Evolutionary conservation across 352 stramenopile genomes (phyloP), one percentile per base, ranked within the genome.

Genomic region (Phytophthora hibernalis): DNA sequence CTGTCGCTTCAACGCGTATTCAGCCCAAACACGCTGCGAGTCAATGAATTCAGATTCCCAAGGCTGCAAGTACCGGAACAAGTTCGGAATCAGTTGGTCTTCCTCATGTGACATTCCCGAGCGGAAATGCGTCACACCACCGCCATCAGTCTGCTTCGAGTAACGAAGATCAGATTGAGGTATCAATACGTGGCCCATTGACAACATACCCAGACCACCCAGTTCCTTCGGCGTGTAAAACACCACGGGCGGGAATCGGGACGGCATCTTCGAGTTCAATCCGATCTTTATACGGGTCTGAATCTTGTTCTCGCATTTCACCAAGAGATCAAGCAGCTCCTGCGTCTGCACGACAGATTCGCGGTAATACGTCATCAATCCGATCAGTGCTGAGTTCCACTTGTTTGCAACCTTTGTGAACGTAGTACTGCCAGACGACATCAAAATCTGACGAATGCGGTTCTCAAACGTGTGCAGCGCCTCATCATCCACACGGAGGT

Each of bases 301-400:
- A 66, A 99, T 99, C 84, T 99, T 99, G 82, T 99, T 99, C 71
- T 99, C 98, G 72, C 98, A 99, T 80, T 99, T 99, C 30, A 99
- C 98, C 8, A 99, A 82, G 35, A 99, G 74, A 78, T 99, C 98
- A 42, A 99, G 83, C n/a, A 99, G 82, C 73, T 99, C 97, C 79
- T 99, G 97, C 4, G 98, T 99, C 73, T 99, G 98, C 16, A 99
- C 89, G 9, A 99, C 98, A 42, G 97, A 98, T 77, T 99, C 98
- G 28, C 98, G 93, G 75, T 98, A 99, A 77, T 99, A 99, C 20
- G 97, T 99, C 97, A 99, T 99, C 28, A 99, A 83, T 49, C 94
- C 77, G 70, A 98, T 96, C 78, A 98, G 83, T 10, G 89, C 87
- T n/a, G 88, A 94, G 74, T 96, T 96, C 96, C 96, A 98, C 77